Evolutionary conservation across 495 filamentous ascomycete genomes (phyloP).

Genomic region (Neurospora intermedia): DNA sequence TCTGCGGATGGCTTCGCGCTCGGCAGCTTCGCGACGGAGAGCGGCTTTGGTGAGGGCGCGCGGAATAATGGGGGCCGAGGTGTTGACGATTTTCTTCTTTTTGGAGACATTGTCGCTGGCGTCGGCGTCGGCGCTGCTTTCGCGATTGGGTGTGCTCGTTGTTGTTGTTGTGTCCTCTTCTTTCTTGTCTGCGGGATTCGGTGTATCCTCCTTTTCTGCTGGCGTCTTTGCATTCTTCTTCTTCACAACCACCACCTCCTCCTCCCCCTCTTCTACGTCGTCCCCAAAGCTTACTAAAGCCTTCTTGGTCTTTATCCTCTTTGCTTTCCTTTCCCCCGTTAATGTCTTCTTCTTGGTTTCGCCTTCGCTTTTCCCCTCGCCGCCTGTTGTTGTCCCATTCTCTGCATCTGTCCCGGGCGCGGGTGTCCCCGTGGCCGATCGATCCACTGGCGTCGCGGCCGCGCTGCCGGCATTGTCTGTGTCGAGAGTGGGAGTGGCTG

Average conservation of each 20-base stretch:
- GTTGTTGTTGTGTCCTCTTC: conserved; percentile 18
- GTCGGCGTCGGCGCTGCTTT: conserved; percentile 19
- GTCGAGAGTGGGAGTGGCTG: neutral
- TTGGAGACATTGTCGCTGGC: conserved; percentile 12
- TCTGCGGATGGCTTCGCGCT: conserved; percentile 70
- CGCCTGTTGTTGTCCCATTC: neutral
- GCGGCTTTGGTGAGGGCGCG: conserved; percentile 81
- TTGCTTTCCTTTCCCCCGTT: neutral
- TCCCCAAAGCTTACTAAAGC: conserved; percentile 33
- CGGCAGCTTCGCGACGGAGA: conserved; percentile 66
- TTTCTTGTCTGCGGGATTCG: conserved; percentile 28
- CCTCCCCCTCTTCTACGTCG: conserved; percentile 25
- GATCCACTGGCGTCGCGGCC: conserved; percentile 23
- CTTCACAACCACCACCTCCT: conserved; percentile 17
- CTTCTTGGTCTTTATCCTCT: conserved; percentile 15
- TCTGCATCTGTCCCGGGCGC: neutral
- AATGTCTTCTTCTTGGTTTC: conserved; percentile 31
- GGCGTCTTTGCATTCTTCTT: conserved; percentile 36
- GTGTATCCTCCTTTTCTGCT: neutral
- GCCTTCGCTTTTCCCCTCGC: conserved; percentile 32
- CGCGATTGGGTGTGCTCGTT: conserved; percentile 20
- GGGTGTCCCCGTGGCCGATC: conserved; percentile 30
- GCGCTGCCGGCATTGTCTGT: conserved; percentile 5
- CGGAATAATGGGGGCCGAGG: conserved; percentile 55
- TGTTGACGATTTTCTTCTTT: conserved; percentile 56